Percentiles rank a stretch among this genome's conserved stretches.
Evolutionary conservation across 257 asterid genomes (phyloP).

Genomic region (Solanum tarapatanum): DNA sequence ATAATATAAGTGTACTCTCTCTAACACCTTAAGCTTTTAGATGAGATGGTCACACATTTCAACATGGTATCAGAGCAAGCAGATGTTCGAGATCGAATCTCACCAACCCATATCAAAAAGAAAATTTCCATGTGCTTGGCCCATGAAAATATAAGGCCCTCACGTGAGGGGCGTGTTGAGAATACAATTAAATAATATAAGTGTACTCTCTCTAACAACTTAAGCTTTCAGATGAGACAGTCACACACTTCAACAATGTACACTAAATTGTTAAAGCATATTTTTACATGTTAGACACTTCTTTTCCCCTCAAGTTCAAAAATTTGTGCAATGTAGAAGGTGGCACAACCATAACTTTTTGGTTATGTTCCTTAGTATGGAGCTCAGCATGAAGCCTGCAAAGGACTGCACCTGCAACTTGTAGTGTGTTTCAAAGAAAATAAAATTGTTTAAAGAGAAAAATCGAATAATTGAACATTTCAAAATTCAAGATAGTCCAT

Average conservation of each 20-base stretch:
- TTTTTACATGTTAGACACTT: neutral
- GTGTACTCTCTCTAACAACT: too few species aligned
- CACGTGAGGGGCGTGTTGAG: too few species aligned
- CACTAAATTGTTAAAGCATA: neutral
- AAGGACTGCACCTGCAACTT: slow-evolving; percentile 59
- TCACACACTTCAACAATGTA: neutral
- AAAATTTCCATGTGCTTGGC: too few species aligned
- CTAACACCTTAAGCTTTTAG: too few species aligned
- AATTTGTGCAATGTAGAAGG: slow-evolving; percentile 42
- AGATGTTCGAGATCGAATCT: too few species aligned
- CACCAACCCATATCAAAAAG: too few species aligned
- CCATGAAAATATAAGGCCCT: too few species aligned
- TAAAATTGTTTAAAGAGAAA: neutral
- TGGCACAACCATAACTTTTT: slow-evolving; percentile 20
- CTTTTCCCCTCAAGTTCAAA: slow-evolving; percentile 3
- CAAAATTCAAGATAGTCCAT: neutral
- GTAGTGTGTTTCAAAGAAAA: neutral
- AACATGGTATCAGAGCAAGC: too few species aligned
- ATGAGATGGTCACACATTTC: too few species aligned
- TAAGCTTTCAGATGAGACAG: too few species aligned
- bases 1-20: too few species aligned
- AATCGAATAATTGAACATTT: neutral
- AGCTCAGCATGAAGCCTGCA: slow-evolving; percentile 24
- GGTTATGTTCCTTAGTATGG: slow-evolving; percentile 10
- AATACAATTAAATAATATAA: too few species aligned